Percentiles rank a stretch among this genome's conserved stretches.
Evolutionary conservation across 192 early-diverging fungal genomes (phyloP).

Genomic region (Borealophlyctis nickersoniae): DNA sequence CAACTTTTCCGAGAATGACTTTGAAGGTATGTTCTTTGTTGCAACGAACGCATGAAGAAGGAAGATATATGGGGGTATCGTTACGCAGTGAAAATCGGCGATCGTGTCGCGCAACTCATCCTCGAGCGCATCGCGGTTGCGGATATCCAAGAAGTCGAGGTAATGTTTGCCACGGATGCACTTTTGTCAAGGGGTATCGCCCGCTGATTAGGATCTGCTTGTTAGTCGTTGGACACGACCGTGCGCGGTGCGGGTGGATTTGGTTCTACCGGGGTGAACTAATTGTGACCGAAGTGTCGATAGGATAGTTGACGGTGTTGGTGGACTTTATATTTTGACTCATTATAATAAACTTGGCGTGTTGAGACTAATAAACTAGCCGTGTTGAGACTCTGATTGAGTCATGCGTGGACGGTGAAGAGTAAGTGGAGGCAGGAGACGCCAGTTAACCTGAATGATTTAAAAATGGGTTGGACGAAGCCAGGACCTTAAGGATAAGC

Average conservation of each 20-base stretch:
- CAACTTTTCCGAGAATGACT: conserved; percentile 76
- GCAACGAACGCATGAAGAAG: background rate
- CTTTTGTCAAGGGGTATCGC: background rate
- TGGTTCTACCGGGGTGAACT: conserved; percentile 59
- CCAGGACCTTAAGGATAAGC: too few species aligned
- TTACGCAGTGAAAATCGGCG: conserved; percentile 70
- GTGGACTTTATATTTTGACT: too few species aligned
- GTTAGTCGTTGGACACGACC: conserved; percentile 40
- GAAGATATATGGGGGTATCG: conserved; percentile 2
- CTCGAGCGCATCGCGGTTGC: conserved; percentile 82
- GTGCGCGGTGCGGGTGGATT: conserved; percentile 53
- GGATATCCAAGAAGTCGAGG: conserved; percentile 75
- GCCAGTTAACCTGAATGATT: too few species aligned
- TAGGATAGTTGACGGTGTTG: too few species aligned
- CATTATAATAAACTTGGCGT: too few species aligned
- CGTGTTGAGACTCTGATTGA: too few species aligned
- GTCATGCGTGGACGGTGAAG: too few species aligned
- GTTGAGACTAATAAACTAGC: too few species aligned
- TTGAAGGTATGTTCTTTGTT: conserved; percentile 36
- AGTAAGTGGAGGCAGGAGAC: too few species aligned
- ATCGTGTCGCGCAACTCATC: conserved; percentile 94
- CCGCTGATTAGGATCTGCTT: background rate
- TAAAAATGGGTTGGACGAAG: too few species aligned
- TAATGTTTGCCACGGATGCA: conserved; percentile 1
- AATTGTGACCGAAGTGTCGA: too few species aligned